Base-by-base conservation (phyloP, 1,284 basidiomycete species). In the Lignosus rhinocerotis region DNA sequence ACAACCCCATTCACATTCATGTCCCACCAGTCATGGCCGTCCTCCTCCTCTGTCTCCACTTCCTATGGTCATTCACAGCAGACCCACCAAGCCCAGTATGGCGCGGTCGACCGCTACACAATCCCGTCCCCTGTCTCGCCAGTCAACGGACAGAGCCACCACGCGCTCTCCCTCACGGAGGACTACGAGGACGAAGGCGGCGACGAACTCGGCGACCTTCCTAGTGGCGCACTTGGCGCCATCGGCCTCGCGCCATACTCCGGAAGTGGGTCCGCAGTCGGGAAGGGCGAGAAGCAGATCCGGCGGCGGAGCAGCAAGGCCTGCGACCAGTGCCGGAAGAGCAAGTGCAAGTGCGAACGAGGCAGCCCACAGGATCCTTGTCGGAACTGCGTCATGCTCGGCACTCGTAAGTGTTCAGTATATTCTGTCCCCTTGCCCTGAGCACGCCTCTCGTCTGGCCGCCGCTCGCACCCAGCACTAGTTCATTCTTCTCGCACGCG, bases 271-370 rank as follows among this genome's bases (percentile, higher is more conserved):
- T 55, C 46, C 10, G 51, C 48, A 30, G 46, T 49, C 39, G 53
- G 57, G 34, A 63, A 63, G 53, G 58, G 62, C 41, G 84, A 84
- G 51, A 84, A 83, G 68, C 69, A 80, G 57, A 72, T 90, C 49
- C 76, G 87, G 52, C 77, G 86, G 56, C 70, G 83, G 57, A 84
- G 88, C 67, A 89, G 87, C 70, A 91, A 90, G 82, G 88, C 87
- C 33, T 92, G 90, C 72, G 87, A 90, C 73, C 90, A 92, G 70
- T 93, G 91, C 72, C 83, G 90, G 58, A 92, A 89, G 72, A 83
- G 82, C 51, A 91, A 91, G 72, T 90, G 87, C 78, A 90, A 90
- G 72, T 90, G 88, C 73, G 86, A 88, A 69, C 80, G 86, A 44
- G 66, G 78, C 39, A 77, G 77, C 38, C 75, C 77, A 44, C 77